Evolutionary conservation across 2,329 filamentous ascomycete genomes (phyloP).

Genomic region (Botryotinia convoluta): DNA sequence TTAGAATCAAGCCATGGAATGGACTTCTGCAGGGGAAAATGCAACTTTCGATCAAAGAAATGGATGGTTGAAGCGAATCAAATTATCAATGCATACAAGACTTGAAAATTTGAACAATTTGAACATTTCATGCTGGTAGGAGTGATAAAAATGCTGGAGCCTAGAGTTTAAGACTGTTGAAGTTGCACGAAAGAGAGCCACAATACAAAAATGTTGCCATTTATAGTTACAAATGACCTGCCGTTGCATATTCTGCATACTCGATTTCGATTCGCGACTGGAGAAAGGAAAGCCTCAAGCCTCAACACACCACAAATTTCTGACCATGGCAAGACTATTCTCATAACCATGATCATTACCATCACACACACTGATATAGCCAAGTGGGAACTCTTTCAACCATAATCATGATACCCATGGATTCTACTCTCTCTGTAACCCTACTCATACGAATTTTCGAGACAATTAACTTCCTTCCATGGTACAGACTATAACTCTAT

Average conservation of each 20-base stretch:
- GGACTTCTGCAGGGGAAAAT: slow-evolving; percentile 10
- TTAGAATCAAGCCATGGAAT: slow-evolving; percentile 1
- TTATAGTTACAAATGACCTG: slow-evolving; percentile 13
- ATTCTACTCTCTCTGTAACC: slow-evolving; percentile 9
- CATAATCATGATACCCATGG: background rate
- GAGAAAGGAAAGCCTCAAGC: slow-evolving; percentile 1
- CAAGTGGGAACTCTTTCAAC: slow-evolving; percentile 1
- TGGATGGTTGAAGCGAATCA: background rate
- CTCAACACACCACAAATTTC: slow-evolving; percentile 4
- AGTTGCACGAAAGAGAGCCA: slow-evolving; percentile 15
- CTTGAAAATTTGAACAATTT: background rate
- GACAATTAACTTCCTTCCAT: slow-evolving; percentile 14
- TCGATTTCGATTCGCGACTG: slow-evolving; percentile 18
- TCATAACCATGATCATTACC: background rate
- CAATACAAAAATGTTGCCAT: slow-evolving; percentile 5
- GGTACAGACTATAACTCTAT: slow-evolving; percentile 8
- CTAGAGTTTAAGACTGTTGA: slow-evolving; percentile 14
- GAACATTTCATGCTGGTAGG: slow-evolving; percentile 3
- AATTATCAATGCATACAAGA: slow-evolving; percentile 4
- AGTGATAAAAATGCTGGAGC: slow-evolving; percentile 16
- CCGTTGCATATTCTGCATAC: slow-evolving; percentile 14
- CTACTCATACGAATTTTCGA: slow-evolving; percentile 1
- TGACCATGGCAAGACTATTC: background rate
- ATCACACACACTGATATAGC: background rate
- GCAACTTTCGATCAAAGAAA: background rate